phyloP scores from a whole-genome alignment of 2,329 filamentous ascomycete species.

The Exophiala oligosperma region DNA sequence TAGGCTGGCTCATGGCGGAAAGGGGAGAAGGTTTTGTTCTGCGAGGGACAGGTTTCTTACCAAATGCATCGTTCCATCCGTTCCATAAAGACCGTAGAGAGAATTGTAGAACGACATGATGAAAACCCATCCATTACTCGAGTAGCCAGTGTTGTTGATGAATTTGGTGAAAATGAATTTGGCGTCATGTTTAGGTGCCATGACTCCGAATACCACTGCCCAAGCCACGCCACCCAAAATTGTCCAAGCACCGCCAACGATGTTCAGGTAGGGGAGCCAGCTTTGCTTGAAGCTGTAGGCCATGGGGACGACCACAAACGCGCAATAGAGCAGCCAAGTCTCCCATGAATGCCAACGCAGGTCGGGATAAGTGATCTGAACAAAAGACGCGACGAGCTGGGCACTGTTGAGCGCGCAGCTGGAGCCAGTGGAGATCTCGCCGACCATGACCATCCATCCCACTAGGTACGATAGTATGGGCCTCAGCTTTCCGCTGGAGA shows the following conservation, averaged over 20 bases:
- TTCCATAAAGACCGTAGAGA: conserved; percentile 65
- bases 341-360: conserved; percentile 19
- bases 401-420: conserved; percentile 25
- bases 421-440: conserved; percentile 21
- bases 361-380: conserved; percentile 22
- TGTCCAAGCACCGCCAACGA: conserved; percentile 21
- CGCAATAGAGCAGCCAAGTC: conserved; percentile 23
- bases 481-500: conserved; percentile 14
- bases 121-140: conserved; percentile 59
- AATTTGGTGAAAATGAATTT: conserved; percentile 57
- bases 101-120: conserved; percentile 63
- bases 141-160: conserved; percentile 48
- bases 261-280: conserved; percentile 24
- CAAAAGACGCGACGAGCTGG: conserved; percentile 21
- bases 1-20: too few species aligned
- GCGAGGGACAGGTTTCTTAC: conserved; percentile 39
- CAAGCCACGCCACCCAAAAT: conserved; percentile 21
- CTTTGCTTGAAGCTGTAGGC: conserved; percentile 22
- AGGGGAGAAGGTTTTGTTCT: too few species aligned
- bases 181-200: conserved; percentile 25
- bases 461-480: conserved; percentile 21
- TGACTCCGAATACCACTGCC: conserved; percentile 23
- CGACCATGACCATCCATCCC: conserved; percentile 22
- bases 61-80: conserved; percentile 65
- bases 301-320: conserved; percentile 21